These are phyloP conservation scores for Pyrenochaeta sp. DNA, from an alignment of 2,329 filamentous ascomycete genomes.

Conservation along the genomic window DNA sequence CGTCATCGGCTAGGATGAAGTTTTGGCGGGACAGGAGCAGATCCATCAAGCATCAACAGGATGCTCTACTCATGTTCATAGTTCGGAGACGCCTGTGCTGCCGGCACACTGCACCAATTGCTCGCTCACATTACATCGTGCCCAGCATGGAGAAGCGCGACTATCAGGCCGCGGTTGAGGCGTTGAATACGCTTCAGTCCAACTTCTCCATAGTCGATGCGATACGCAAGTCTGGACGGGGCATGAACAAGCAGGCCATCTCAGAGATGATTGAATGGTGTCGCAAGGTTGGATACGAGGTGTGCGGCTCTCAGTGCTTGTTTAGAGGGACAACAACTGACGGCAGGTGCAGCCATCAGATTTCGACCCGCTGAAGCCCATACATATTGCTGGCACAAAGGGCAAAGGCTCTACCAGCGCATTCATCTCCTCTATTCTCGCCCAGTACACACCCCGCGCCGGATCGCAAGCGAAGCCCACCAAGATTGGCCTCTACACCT, in stretches of 20 bases:
- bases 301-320: constrained; percentile 54
- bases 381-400: constrained; percentile 94
- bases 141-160: constrained; percentile 44
- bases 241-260: constrained; percentile 77
- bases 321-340: constrained; percentile 4
- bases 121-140: constrained; percentile 24
- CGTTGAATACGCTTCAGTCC: constrained; percentile 79
- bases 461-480: constrained; percentile 46
- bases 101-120: constrained; percentile 15
- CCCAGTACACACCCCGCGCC: constrained; percentile 62
- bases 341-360: constrained; percentile 62
- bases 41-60: constrained; percentile 12
- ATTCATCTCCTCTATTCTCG: constrained; percentile 81
- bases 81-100: constrained; percentile 27
- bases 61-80: constrained; percentile 47
- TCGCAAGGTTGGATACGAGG: constrained; percentile 76
- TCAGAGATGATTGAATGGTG: constrained; percentile 86
- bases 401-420: constrained; percentile 91
- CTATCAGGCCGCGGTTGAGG: constrained; percentile 72
- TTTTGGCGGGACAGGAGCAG: constrained; percentile 19
- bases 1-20: constrained; percentile 38
- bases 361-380: constrained; percentile 66
- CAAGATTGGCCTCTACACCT: constrained; percentile 82
- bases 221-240: constrained; percentile 76
- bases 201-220: constrained; percentile 82